Evolutionary conservation across 1,139 yeast species (phyloP).

Genomic region (Taphrina betulina): DNA sequence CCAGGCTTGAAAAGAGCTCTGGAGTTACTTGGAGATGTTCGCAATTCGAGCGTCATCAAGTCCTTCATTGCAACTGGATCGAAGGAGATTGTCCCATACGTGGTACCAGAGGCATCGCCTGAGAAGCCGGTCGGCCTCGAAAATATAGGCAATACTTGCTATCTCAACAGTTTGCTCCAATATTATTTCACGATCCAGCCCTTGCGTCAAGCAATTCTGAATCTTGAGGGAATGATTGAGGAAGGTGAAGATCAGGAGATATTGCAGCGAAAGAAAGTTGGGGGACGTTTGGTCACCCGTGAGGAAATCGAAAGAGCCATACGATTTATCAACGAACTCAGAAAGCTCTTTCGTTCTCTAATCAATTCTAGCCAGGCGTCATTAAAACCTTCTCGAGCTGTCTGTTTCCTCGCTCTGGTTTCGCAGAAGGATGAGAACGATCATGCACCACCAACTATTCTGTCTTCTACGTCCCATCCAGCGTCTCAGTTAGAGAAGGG

Average conservation of each 20-base stretch:
- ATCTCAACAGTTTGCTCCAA: conserved; percentile 75
- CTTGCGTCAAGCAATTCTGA: conserved; percentile 63
- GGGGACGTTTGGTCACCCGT: conserved; percentile 75
- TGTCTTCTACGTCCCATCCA: no score
- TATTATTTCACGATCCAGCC: conserved; percentile 86
- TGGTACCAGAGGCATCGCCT: conserved; percentile 16
- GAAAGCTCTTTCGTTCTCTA: conserved; percentile 67
- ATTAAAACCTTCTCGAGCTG: conserved; percentile 76
- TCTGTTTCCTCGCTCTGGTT: conserved; percentile 80
- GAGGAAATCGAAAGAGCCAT: conserved; percentile 76
- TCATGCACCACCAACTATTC: no score
- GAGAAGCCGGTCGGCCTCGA: conserved; percentile 80
- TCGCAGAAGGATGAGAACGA: conserved; percentile 38
- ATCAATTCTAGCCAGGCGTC: conserved; percentile 61
- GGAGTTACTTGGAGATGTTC: conserved; percentile 54
- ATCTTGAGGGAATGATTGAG: conserved; percentile 49
- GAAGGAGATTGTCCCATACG: conserved; percentile 29
- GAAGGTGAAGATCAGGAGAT: conserved; percentile 41
- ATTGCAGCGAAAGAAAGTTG: conserved; percentile 55
- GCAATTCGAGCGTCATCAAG: conserved; percentile 40
- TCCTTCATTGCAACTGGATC: conserved; percentile 41
- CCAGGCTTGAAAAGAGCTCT: conserved; percentile 50
- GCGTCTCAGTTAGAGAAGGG: background rate
- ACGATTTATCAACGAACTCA: conserved; percentile 72
- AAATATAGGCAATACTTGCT: conserved; percentile 93